Evolutionary conservation across 2,329 filamentous ascomycete species (phyloP), one percentile per base, ranked within the genome.

Genomic region (Cryphonectria parasitica): DNA sequence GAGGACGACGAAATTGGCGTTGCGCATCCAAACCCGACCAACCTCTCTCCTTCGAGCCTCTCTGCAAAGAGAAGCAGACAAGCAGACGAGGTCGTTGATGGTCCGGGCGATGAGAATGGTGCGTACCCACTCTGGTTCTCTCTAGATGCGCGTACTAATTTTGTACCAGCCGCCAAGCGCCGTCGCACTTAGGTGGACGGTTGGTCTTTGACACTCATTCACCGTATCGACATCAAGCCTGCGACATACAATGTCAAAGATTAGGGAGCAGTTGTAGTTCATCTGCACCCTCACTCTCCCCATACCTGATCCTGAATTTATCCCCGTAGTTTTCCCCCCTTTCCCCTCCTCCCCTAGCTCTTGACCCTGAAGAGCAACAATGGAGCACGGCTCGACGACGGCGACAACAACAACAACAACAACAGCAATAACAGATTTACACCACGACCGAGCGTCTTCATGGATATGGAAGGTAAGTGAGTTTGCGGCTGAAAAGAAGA

Each of bases 161-260:
- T 73, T 19, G 71, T 73, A 54, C 70, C 75, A 80, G 86, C 86
- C 77, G 77, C 81, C 78, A 89, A 87, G 80, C 86, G 86, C 75
- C 83, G 82, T 77, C 85, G 86, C 70, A 82, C 79, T 69, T 76
- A 73, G 34, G 74, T 72, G 34, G 74, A 74, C 54, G 34, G 39
- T 25, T 54, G 43, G 39, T 13, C 43, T 31, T n/a, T 11, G 19
- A 31, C 8, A 22, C 36, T 25, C 45, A 54, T 41, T 39, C 54
- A 52, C 52, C 28, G 31, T 36, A 66, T 28, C 22, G 52, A 11
- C 10, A 8, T 11, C 22, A 10, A 63, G 2, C 34, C 41, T 22
- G n/a, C 19, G 41, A 58, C 25, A 62, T 49, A 22, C 28, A 17
- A 49, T 28, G 28, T n/a, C 7, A 49, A 25, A 15, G 25, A 25